Base-by-base conservation (phyloP, 2,329 filamentous ascomycete species). In the Diaporthe citriasiana region DNA sequence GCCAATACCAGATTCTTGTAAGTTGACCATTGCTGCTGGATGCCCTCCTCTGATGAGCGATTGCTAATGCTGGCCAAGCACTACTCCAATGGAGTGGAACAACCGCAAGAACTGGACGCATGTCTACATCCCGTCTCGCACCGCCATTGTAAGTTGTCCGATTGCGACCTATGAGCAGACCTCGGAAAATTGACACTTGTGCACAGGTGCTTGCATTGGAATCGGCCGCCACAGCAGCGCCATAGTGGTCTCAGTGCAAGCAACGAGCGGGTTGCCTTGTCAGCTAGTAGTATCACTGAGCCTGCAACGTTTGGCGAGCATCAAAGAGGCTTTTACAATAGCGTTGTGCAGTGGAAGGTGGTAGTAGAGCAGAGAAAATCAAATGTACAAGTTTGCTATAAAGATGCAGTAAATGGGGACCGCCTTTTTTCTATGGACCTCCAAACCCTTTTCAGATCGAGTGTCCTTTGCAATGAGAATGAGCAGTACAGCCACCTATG, bases 31-130 rank as follows among this genome's bases (percentile, higher is more conserved):
- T 27, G 15, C 22, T 40, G 12, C 27, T n/a, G 12, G 13, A 27
- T 10, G 13, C 22, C 51, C 10, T 25, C 4, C 4, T 33, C 17
- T 51, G 25, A n/a, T 7, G n/a, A 35, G 30, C 50, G 22, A 13
- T 8, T 13, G 30, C 65, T 73, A 25, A 75, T 38, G 12, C 4
- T 17, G 12, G 42, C 25, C 35, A 27, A 75, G 73, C 35, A 98
- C 97, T 0, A 97, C 95, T 7, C 91, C 95, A 19, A 90, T 98
- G 85, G 89, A 90, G 76, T 98, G 97, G 97, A 98, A 98, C 81
- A 90, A 90, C 19, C 88, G 97, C 76, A 93, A 90, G 86, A 98
- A 98, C 84, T 98, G 94, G 86, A 91, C 94, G 63, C 97, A 98
- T 82, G 90, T 98, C 70, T 99, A 99, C 82, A 90, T 97, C 75